phyloP scores from a whole-genome alignment of 257 asterid species.

The Nicotiana sylvestris region DNA sequence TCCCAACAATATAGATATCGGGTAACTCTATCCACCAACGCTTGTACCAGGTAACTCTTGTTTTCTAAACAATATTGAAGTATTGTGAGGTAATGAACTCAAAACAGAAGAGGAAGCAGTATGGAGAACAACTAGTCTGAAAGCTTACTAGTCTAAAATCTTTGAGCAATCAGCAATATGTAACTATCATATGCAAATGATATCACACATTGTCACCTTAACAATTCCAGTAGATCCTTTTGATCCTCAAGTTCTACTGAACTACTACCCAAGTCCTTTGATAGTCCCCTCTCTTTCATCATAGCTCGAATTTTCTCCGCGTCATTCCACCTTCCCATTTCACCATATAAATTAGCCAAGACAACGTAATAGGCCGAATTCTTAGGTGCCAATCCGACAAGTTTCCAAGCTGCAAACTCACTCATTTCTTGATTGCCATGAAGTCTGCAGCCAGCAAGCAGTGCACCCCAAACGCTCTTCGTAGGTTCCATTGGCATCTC shows the following conservation, averaged over 20 bases:
- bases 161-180: neutral
- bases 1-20: too few species aligned
- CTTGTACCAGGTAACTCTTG: too few species aligned
- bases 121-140: too few species aligned
- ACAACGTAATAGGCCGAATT: slow-evolving; percentile 42
- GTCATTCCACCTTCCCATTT: slow-evolving; percentile 55
- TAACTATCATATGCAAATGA: neutral
- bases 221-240: slow-evolving; percentile 11
- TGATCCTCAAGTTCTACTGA: slow-evolving; percentile 26
- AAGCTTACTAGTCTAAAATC: neutral
- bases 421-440: slow-evolving; percentile 42
- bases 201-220: slow-evolving; percentile 8
- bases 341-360: slow-evolving; percentile 60
- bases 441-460: slow-evolving; percentile 50
- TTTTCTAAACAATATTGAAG: too few species aligned
- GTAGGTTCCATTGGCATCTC: slow-evolving; percentile 57
- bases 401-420: slow-evolving; percentile 64
- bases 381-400: slow-evolving; percentile 55
- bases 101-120: too few species aligned
- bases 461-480: slow-evolving; percentile 62
- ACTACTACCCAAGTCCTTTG: slow-evolving; percentile 59
- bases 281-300: slow-evolving; percentile 49
- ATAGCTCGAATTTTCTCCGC: slow-evolving; percentile 38
- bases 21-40: too few species aligned
- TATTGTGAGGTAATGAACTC: too few species aligned